A percentile compares a stretch with the other conserved stretches of the same genome.
phyloP scores from a whole-genome alignment of 768 basidiomycete genomes.

The Boletus patriciae region DNA sequence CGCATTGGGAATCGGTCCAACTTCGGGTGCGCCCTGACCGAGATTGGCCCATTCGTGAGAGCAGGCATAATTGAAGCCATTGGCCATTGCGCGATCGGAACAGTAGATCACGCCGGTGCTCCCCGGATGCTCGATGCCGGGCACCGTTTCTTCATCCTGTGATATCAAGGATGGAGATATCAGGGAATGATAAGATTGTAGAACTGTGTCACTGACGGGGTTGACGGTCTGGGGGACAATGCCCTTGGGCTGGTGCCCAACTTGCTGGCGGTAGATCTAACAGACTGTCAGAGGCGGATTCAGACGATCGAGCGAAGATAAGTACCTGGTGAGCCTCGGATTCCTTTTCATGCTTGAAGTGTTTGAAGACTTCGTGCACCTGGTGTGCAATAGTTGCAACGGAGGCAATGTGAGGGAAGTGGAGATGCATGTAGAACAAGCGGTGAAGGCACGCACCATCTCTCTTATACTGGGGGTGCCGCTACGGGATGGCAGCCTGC shows the following conservation, averaged over 20 bases:
- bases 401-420: constrained; percentile 27
- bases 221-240: constrained; percentile 68
- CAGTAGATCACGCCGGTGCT: constrained; percentile 76
- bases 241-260: constrained; percentile 68
- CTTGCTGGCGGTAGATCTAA: constrained; percentile 74
- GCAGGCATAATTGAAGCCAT: constrained; percentile 80
- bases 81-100: constrained; percentile 92
- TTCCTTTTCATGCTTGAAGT: constrained; percentile 73
- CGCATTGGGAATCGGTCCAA: constrained; percentile 79
- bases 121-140: constrained; percentile 80
- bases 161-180: constrained; percentile 2
- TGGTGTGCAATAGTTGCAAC: constrained; percentile 45
- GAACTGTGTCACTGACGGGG: constrained; percentile 45
- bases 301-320: neutral
- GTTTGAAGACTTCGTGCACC: constrained; percentile 68
- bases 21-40: constrained; percentile 92
- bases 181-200: neutral
- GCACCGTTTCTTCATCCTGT: constrained; percentile 86
- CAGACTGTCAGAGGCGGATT: constrained; percentile 1
- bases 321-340: constrained; percentile 84
- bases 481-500: constrained; percentile 37
- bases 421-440: constrained; percentile 26
- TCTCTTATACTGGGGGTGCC: constrained; percentile 44
- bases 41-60: constrained; percentile 85
- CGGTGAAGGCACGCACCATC: constrained; percentile 33